A percentile compares a stretch with the other conserved stretches of the same genome.
phyloP scores from a whole-genome alignment of 768 basidiomycete species.

The Termitomyces heimii region DNA sequence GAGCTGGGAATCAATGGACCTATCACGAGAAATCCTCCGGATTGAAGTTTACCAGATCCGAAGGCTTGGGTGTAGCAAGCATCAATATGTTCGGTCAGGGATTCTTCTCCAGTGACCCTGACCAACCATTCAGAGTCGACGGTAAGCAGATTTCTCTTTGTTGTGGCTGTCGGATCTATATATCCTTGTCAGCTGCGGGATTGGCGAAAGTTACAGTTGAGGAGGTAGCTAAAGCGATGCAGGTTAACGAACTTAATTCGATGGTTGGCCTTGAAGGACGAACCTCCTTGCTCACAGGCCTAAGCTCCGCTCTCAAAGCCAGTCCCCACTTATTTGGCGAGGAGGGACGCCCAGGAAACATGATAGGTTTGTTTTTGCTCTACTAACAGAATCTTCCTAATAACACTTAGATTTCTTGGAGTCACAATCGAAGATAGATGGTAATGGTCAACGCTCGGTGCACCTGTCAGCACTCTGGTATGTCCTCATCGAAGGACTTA shows the following conservation, averaged over 20 bases:
- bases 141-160: constrained; percentile 40
- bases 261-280: constrained; percentile 92
- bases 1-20: constrained; percentile 80
- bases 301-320: constrained; percentile 63
- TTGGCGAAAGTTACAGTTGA: constrained; percentile 58
- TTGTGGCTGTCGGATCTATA: background rate
- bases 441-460: constrained; percentile 35
- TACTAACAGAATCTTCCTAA: background rate
- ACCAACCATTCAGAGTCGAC: constrained; percentile 71
- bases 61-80: constrained; percentile 86
- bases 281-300: constrained; percentile 64
- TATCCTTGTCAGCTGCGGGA: constrained; percentile 50
- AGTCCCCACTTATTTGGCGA: constrained; percentile 67
- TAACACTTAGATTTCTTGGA: constrained; percentile 58
- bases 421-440: constrained; percentile 40
- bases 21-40: constrained; percentile 61
- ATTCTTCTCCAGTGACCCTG: constrained; percentile 64
- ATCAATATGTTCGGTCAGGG: constrained; percentile 85
- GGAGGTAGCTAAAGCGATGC: constrained; percentile 63
- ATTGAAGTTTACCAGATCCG: constrained; percentile 55
- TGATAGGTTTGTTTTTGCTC: constrained; percentile 52
- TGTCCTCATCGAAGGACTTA: constrained; percentile 74
- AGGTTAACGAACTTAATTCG: constrained; percentile 72
- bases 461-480: constrained; percentile 79
- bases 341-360: constrained; percentile 73